Evolutionary conservation across 2,329 filamentous ascomycete species (phyloP).

Genomic region (Fusarium albosuccineum): DNA sequence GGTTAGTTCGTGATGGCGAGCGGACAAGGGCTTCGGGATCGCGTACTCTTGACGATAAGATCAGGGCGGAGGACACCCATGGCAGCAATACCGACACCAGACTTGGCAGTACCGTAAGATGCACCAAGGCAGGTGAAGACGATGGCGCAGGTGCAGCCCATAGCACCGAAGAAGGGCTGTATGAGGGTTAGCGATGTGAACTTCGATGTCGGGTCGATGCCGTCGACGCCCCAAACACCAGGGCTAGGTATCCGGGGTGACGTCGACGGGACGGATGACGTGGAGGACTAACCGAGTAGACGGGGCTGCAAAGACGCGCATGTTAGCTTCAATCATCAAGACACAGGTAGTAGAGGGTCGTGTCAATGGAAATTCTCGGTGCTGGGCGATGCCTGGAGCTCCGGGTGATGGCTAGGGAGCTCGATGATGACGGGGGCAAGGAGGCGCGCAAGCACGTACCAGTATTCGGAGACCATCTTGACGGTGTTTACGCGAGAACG

Average conservation of each 20-base stretch:
- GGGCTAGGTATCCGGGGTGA: slow-evolving; percentile 43
- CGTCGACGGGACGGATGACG: slow-evolving; percentile 48
- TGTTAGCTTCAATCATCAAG: slow-evolving; percentile 59
- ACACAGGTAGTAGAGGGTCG: slow-evolving; percentile 7
- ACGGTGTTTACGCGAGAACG: slow-evolving; percentile 49
- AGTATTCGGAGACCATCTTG: slow-evolving; percentile 84
- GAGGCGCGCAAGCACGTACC: slow-evolving; percentile 71
- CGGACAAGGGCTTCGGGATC: slow-evolving; percentile 6
- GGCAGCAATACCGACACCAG: slow-evolving; percentile 96
- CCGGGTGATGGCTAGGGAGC: slow-evolving; percentile 47
- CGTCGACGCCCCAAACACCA: slow-evolving; percentile 35
- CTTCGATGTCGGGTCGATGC: slow-evolving; percentile 31
- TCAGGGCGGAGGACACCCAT: slow-evolving; percentile 99
- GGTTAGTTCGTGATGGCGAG: slow-evolving; percentile 32
- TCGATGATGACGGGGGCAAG: slow-evolving; percentile 48
- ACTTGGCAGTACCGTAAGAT: slow-evolving; percentile 98
- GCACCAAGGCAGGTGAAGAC: slow-evolving; percentile 97
- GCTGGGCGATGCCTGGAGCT: slow-evolving; percentile 47
- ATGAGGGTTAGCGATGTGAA: slow-evolving; percentile 51
- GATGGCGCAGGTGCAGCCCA: slow-evolving; percentile 97
- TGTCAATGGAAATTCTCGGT: slow-evolving; percentile 23
- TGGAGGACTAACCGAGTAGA: slow-evolving; percentile 91
- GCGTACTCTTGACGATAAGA: slow-evolving; percentile 98
- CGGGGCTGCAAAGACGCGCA: slow-evolving; percentile 74
- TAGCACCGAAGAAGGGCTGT: slow-evolving; percentile 92